Conservation (phyloP, 208 protist species). For the Wallacemonas rigidus region DNA sequence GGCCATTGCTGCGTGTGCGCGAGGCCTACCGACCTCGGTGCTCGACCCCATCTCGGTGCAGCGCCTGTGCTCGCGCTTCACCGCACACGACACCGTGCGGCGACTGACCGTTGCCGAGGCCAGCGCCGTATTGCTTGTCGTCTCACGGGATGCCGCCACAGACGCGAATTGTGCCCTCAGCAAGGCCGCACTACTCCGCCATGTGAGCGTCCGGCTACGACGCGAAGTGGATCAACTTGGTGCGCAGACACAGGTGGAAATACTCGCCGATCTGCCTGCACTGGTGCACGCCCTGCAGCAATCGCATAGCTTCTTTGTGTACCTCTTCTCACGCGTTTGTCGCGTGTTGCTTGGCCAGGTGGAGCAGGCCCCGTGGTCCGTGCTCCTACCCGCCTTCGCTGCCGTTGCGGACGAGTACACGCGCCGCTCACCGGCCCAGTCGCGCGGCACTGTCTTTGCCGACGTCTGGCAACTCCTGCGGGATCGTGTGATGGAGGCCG, state of each 20-base stretch:
- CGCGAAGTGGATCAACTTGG: conserved; percentile 13
- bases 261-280: conserved; percentile 28
- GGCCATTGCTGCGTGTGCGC: conserved; percentile 40
- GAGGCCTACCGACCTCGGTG: conserved; percentile 25
- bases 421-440: conserved; percentile 42
- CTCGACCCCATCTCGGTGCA: conserved; percentile 72
- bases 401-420: conserved; percentile 70
- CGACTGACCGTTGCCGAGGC: conserved; percentile 44
- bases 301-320: conserved; percentile 56
- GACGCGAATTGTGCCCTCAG: conserved; percentile 40
- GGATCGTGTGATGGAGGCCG: conserved; percentile 50
- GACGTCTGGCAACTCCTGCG: conserved; percentile 85
- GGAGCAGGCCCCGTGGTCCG: conserved; percentile 37
- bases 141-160: conserved; percentile 35
- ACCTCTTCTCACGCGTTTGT: conserved; percentile 73
- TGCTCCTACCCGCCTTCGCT: conserved; percentile 62
- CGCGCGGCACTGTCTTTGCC: conserved; percentile 53
- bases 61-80: conserved; percentile 78
- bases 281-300: conserved; percentile 48
- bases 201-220: conserved; percentile 30
- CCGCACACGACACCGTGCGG: conserved; percentile 54
- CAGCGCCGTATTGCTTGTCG: conserved; percentile 46
- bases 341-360: conserved; percentile 69
- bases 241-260: conserved; percentile 22
- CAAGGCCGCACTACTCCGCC: conserved; percentile 34